phyloP scores from a whole-genome alignment of 169 alveolate genomes.

The Perkinsus marinus region DNA sequence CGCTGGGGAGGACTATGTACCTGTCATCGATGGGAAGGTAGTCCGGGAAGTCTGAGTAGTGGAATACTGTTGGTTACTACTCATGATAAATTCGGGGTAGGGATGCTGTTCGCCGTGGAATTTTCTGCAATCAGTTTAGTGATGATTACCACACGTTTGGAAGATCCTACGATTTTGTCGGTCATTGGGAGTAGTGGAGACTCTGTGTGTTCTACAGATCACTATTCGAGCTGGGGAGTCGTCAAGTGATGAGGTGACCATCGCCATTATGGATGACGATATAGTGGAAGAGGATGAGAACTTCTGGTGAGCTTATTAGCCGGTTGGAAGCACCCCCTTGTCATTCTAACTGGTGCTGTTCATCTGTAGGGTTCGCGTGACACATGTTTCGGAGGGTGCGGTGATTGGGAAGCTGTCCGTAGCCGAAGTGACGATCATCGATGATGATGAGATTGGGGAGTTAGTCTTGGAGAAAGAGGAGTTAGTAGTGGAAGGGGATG shows the following conservation, averaged over 20 bases:
- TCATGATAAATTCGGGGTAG: too few species aligned
- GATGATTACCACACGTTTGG: not conserved
- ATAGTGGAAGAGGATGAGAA: not conserved
- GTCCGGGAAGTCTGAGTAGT: too few species aligned
- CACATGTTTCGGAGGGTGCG: not conserved
- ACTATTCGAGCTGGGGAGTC: not conserved
- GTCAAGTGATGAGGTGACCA: not conserved
- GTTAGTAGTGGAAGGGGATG: not conserved
- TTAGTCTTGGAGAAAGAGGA: not conserved
- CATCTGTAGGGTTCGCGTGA: not conserved
- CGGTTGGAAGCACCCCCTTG: not conserved
- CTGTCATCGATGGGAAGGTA: not conserved
- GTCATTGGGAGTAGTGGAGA: not conserved
- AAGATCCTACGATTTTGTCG: not conserved
- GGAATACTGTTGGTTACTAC: too few species aligned
- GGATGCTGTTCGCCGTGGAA: too few species aligned
- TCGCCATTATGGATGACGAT: not conserved
- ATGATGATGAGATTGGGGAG: conserved; percentile 6
- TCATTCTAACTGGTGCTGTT: not conserved
- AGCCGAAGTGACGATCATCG: conserved; percentile 1
- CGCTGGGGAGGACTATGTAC: not conserved
- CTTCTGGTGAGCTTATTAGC: not conserved
- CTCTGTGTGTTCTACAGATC: not conserved
- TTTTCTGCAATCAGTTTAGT: too few species aligned
- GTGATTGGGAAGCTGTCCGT: not conserved